phyloP scores from a whole-genome alignment of 805 yeast genomes.

The Metschnikowia reukaufii region DNA sequence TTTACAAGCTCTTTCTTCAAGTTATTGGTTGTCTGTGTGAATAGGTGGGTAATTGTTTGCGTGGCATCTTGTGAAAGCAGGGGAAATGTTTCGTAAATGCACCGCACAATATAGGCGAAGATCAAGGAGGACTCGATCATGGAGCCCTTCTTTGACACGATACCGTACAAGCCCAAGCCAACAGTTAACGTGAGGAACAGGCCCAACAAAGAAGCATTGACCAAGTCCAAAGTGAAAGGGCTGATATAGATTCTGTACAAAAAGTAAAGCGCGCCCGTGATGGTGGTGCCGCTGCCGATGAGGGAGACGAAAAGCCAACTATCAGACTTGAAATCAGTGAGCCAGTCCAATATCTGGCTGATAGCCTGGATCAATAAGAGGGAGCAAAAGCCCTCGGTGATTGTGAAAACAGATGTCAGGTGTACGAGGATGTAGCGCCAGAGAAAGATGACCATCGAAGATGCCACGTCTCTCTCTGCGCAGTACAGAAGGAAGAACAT shows the following conservation, averaged over 20 bases:
- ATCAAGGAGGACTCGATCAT: conserved; percentile 85
- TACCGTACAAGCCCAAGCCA: conserved; percentile 78
- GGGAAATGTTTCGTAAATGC: conserved; percentile 90
- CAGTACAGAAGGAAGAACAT: conserved; percentile 52
- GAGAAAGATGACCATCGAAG: conserved; percentile 40
- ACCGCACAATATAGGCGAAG: conserved; percentile 88
- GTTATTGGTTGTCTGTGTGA: conserved; percentile 35
- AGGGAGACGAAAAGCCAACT: conserved; percentile 76
- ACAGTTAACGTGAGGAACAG: conserved; percentile 75
- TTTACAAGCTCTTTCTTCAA: conserved; percentile 36
- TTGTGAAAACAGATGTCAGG: conserved; percentile 85
- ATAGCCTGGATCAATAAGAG: conserved; percentile 87
- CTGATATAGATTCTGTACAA: conserved; percentile 80
- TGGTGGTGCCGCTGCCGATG: conserved; percentile 67
- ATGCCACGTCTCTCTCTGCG: conserved; percentile 17
- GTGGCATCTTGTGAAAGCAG: conserved; percentile 62
- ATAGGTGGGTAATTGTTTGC: conserved; percentile 30
- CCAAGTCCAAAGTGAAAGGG: conserved; percentile 65
- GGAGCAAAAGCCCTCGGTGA: conserved; percentile 91
- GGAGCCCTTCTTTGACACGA: conserved; percentile 79
- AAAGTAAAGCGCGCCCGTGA: conserved; percentile 75
- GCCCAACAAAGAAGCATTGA: conserved; percentile 82
- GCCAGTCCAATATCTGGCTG: conserved; percentile 78
- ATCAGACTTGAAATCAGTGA: conserved; percentile 62
- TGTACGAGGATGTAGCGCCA: conserved; percentile 76